Base-by-base conservation (phyloP, 2,329 filamentous ascomycete genomes). In the Aspergillus alliaceus region DNA sequence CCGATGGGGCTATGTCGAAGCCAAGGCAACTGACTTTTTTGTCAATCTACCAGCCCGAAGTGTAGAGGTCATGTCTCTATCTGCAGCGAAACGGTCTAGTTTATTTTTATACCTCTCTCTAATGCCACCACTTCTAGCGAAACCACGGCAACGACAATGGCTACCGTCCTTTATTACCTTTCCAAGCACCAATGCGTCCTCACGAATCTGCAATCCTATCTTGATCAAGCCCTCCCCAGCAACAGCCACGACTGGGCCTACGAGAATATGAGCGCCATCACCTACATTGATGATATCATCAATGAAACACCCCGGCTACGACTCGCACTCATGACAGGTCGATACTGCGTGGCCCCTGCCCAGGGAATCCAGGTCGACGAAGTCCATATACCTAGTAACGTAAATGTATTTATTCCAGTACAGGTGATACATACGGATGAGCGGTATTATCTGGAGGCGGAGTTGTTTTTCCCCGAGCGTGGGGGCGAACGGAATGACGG, bases 211-310 rank as follows among this genome's bases (percentile, higher is more conserved):
- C 72, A 72, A 50, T 15, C 24, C 1, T 54, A 66, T 5, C 52
- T 77, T 6, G 70, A 75, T 46, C 47, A 59, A 12, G 60, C 61
- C 15, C 66, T 75, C 18, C 69, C 70, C 4, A 58, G 29, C 1
- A 59, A 65, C 0, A 20, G n/a, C n/a, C 58, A 54, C 6, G 53
- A 67, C 27, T 75, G 70, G 70, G 91, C 89, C 0, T 95, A 93
- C 70, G 83, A 86, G 14, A 84, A 96, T 66, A 80, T 96, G 61
- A 96, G 93, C 79, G 81, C 80, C 63, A 95, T 96, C 90, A 86
- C 88, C 66, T 96, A 93, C 71, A 82, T 93, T 5, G 76, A 75
- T 44, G 72, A 86, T 66, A 75, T 87, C 55, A 82, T 93, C 69
- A 88, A 89, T 75, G 90, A 93, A 76, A 88, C 84, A 2, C 64